These are phyloP conservation scores for Pseudocercospora eumusae DNA, from an alignment of 2,329 filamentous ascomycete genomes.

Conservation along the genomic window DNA sequence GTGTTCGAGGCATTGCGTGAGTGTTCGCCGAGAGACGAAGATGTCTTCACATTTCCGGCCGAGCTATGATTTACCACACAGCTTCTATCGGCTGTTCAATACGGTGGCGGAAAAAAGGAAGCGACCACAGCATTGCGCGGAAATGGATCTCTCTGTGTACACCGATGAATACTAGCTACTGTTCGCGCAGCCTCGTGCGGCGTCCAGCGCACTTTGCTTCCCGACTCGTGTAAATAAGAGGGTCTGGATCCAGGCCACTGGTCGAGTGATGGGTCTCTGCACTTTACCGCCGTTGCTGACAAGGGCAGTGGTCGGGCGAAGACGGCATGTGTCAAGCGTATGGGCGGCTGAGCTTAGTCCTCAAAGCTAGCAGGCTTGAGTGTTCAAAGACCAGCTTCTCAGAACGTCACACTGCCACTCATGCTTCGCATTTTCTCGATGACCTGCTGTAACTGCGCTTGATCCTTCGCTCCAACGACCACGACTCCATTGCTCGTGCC, in stretches of 20 bases:
- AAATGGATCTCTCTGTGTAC: not conserved
- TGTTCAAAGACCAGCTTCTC: not conserved
- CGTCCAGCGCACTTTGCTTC: not conserved
- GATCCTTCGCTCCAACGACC: constrained; percentile 10
- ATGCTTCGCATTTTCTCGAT: constrained; percentile 9
- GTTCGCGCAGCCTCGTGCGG: not conserved
- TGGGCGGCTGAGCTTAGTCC: not conserved
- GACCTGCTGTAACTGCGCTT: not conserved
- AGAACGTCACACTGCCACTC: constrained; percentile 14
- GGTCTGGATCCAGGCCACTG: not conserved
- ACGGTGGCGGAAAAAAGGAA: not conserved
- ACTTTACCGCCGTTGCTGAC: not conserved
- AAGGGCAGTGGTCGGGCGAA: not conserved
- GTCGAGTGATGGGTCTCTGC: not conserved
- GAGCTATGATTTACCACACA: not conserved
- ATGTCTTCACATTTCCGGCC: not conserved
- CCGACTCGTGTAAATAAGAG: not conserved
- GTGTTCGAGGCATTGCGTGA: not conserved
- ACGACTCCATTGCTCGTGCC: constrained; percentile 12
- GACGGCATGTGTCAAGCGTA: not conserved
- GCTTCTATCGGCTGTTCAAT: not conserved
- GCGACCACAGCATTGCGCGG: not conserved
- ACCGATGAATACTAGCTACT: not conserved
- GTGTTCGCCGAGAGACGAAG: not conserved
- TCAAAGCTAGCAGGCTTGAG: not conserved